Base-by-base conservation (phyloP, 2,329 filamentous ascomycete genomes). In the Geoglossum cookeanum region DNA sequence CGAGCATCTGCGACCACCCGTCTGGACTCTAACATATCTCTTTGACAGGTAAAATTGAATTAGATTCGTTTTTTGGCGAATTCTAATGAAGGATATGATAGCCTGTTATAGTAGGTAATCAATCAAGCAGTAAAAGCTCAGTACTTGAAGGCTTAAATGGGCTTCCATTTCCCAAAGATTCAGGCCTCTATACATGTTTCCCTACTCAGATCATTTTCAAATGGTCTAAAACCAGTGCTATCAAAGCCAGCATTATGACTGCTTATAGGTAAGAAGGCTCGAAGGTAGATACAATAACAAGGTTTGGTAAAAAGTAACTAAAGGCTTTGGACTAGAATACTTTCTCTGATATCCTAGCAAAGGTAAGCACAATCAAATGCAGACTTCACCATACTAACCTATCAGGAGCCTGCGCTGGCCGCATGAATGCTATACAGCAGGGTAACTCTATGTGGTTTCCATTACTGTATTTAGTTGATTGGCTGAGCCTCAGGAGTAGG, bases 101-200 rank as follows among this genome's bases (percentile, higher is more conserved):
- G 64, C 62, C 68, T 2, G 62, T 68, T 4, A 66, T 68, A 9
- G 64, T 67, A 3, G 66, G 67, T 6, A 65, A 69, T 57, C 66
- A 68, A 49, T 67, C 65, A 27, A 55, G 52, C 0, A 66, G 67
- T 0, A 69, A 69, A 44, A 64, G 62, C 4, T 68, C 66, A 1
- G 58, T 67, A 1, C 62, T 68, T 1, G 65, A 69, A 58, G 65
- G 61, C 0, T n/a, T 69, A 1, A 68, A 64, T 2, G 62, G 63
- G 2, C 58, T 68, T 3, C 60, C 66, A 0, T 67, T 68, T 32
- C 65, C 67, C 17, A 57, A 63, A 3, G 63, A 62, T 2, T 64
- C 60, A 42, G 63, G 62, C 7, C 62, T 69, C 1, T 68, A 65
- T 56, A 68, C 67, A 2, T 58, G 66, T 4, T 68, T 67, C 27